Evolutionary conservation across 495 filamentous ascomycete genomes (phyloP).

Genomic region (Xylaria grammica): DNA sequence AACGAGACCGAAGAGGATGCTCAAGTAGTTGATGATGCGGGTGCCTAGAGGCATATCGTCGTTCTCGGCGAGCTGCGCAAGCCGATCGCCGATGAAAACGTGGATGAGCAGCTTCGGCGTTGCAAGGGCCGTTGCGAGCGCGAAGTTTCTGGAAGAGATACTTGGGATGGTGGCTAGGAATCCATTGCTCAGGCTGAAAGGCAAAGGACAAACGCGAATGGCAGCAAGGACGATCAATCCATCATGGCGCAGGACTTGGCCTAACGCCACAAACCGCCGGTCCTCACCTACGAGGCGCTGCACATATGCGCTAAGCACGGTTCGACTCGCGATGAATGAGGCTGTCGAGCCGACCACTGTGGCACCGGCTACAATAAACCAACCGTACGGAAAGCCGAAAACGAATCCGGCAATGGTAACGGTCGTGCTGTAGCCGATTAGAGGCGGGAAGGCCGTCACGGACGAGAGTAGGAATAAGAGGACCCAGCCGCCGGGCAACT

Average conservation of each 20-base stretch:
- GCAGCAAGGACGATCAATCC: conserved; percentile 88
- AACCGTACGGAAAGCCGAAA: conserved; percentile 91
- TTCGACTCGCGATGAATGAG: conserved; percentile 80
- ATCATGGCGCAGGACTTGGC: conserved; percentile 72
- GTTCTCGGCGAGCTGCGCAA: conserved; percentile 73
- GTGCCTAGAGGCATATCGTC: conserved; percentile 68
- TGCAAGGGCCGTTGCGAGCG: conserved; percentile 74
- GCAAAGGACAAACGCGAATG: conserved; percentile 91
- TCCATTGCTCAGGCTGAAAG: conserved; percentile 94
- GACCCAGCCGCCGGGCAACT: conserved; percentile 71
- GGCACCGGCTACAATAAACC: conserved; percentile 81
- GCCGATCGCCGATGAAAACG: conserved; percentile 82
- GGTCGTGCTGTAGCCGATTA: conserved; percentile 87
- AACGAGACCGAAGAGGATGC: conserved; percentile 70
- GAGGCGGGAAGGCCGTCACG: conserved; percentile 81
- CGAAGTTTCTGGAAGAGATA: conserved; percentile 76
- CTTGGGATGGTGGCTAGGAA: conserved; percentile 93
- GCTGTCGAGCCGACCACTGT: conserved; percentile 77
- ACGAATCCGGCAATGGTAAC: conserved; percentile 90
- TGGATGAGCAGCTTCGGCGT: conserved; percentile 89
- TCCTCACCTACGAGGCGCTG: conserved; percentile 80
- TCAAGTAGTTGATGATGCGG: conserved; percentile 77
- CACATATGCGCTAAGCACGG: conserved; percentile 77
- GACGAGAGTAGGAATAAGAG: conserved; percentile 81
- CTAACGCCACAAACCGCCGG: conserved; percentile 68